A percentile compares a stretch with the other conserved stretches of the same genome.
Conservation (phyloP, 176 grass and related monocot genomes). For the Saccharum officinarum region DNA sequence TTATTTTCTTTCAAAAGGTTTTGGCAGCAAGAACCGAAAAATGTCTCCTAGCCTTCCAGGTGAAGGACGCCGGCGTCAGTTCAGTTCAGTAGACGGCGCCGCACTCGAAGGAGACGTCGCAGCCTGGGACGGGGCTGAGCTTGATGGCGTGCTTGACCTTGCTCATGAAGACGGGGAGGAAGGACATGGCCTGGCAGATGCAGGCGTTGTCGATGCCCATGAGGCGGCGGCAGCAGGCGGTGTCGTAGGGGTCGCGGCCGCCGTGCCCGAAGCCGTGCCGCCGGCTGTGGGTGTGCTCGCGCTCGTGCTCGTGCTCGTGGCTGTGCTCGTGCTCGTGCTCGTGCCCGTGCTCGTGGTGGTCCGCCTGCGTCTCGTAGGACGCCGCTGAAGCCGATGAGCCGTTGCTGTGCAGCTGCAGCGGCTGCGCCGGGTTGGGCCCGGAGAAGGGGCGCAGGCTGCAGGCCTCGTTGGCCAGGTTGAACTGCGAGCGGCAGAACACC, state of each 20-base stretch:
- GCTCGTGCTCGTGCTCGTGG: not conserved
- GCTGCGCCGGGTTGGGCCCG: slow-evolving; percentile 32
- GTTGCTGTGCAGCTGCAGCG: slow-evolving; percentile 40
- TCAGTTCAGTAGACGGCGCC: slow-evolving; percentile 28
- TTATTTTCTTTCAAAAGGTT: not conserved
- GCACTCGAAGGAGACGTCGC: slow-evolving; percentile 72
- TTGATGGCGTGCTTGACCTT: slow-evolving; percentile 70
- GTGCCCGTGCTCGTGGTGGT: not conserved
- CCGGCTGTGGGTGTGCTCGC: slow-evolving; percentile 4
- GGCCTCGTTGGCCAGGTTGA: slow-evolving; percentile 73
- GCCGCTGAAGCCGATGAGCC: slow-evolving; percentile 11
- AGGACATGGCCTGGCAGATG: slow-evolving; percentile 70
- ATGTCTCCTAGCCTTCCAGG: not conserved
- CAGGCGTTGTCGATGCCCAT: slow-evolving; percentile 70
- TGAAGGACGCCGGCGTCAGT: not conserved
- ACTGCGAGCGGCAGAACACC: slow-evolving; percentile 69
- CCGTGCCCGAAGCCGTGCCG: not conserved
- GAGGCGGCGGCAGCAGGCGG: slow-evolving; percentile 76
- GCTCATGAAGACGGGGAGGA: slow-evolving; percentile 70
- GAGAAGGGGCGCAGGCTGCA: slow-evolving; percentile 51
- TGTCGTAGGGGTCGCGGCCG: slow-evolving; percentile 54
- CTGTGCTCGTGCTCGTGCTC: not conserved
- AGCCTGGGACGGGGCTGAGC: slow-evolving; percentile 57
- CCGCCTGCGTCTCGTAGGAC: slow-evolving; percentile 38
- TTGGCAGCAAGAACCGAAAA: not conserved